phyloP scores from a whole-genome alignment of 768 basidiomycete species.

The Leccinum variicolor region DNA sequence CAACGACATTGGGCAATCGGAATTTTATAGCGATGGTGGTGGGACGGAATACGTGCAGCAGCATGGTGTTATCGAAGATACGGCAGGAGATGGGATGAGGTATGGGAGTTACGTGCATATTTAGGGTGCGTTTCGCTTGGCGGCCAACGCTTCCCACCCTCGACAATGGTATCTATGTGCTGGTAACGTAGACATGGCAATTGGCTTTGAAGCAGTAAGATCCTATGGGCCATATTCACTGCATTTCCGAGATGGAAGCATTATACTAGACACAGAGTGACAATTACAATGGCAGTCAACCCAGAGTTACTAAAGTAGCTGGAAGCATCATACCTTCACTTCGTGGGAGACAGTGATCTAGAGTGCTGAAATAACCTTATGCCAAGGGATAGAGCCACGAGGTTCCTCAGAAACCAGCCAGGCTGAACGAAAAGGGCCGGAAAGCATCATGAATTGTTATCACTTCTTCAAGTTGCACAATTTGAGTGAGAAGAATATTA shows the following conservation, averaged over 20 bases:
- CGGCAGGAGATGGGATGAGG: background rate
- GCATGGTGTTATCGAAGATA: constrained; percentile 8
- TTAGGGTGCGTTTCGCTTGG: background rate
- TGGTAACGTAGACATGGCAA: no score
- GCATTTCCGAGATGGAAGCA: background rate
- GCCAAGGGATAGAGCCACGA: background rate
- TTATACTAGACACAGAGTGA: no score
- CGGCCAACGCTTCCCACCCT: background rate
- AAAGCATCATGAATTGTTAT: background rate
- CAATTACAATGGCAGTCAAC: no score
- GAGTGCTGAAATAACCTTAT: background rate
- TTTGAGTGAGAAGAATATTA: background rate
- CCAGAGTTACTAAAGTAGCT: no score
- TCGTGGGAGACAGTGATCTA: background rate
- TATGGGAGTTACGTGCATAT: constrained; percentile 3
- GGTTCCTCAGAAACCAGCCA: background rate
- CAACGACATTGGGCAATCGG: background rate
- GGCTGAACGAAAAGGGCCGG: background rate
- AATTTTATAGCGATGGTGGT: constrained; percentile 11
- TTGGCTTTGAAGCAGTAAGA: background rate
- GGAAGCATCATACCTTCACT: background rate
- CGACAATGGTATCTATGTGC: no score
- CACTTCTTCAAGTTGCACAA: background rate
- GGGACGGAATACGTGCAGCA: constrained; percentile 5
- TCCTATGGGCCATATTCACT: background rate